phyloP scores from a whole-genome alignment of 306 rosid species.

The Vigna angularis region DNA sequence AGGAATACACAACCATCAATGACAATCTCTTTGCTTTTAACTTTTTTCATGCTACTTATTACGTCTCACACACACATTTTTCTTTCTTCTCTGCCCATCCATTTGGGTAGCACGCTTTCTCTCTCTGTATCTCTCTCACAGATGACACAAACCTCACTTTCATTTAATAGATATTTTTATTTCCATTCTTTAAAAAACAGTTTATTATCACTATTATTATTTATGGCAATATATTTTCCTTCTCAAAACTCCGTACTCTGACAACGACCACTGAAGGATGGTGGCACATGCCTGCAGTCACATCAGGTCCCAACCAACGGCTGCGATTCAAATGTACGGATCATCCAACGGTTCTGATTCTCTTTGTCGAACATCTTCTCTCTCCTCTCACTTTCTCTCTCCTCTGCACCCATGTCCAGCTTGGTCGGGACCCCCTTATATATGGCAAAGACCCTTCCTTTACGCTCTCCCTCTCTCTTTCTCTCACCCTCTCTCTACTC shows the following conservation, averaged over 20 bases:
- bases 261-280: constrained; percentile 86
- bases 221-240: constrained; percentile 11
- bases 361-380: constrained; percentile 35
- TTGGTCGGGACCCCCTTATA: constrained; percentile 78
- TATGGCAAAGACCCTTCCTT: constrained; percentile 51
- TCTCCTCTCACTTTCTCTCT: constrained; percentile 57
- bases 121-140: background rate
- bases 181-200: background rate
- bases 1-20: constrained; percentile 46
- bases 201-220: background rate
- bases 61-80: constrained; percentile 41
- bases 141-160: background rate
- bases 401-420: constrained; percentile 64
- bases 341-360: constrained; percentile 38
- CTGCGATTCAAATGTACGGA: constrained; percentile 54
- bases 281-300: constrained; percentile 86
- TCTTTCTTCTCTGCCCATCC: constrained; percentile 39
- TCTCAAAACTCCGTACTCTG: constrained; percentile 73
- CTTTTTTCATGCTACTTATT: constrained; percentile 52
- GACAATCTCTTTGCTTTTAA: constrained; percentile 47
- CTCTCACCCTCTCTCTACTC: constrained; percentile 13
- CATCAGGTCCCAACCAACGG: constrained; percentile 52
- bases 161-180: background rate
- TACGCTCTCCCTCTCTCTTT: constrained; percentile 29
- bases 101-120: constrained; percentile 26